A percentile compares a stretch with the other conserved stretches of the same genome.
Conservation (phyloP, 2,329 filamentous ascomycete species). For the Plenodomus lindquistii region DNA sequence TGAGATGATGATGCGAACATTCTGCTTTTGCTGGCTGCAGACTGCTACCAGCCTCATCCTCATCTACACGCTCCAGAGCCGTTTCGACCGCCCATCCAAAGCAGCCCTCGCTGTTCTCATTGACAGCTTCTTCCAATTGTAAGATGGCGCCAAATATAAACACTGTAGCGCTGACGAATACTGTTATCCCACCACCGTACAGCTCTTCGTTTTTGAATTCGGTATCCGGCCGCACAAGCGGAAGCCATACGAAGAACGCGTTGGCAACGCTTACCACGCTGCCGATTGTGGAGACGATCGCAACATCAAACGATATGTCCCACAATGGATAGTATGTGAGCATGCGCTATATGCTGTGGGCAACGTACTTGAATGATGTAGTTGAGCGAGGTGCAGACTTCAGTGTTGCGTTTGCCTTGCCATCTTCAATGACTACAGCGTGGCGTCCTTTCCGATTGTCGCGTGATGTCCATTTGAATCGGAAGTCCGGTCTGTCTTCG, state of each 20-base stretch:
- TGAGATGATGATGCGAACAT: slow-evolving; percentile 45
- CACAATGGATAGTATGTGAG: slow-evolving; percentile 56
- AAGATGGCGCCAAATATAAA: slow-evolving; percentile 68
- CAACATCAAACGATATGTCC: slow-evolving; percentile 62
- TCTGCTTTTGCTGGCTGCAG: slow-evolving; percentile 17
- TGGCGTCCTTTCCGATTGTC: slow-evolving; percentile 52
- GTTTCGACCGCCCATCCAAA: slow-evolving; percentile 70
- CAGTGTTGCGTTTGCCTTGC: slow-evolving; percentile 13
- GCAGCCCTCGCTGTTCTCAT: slow-evolving; percentile 66
- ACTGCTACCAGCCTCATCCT: slow-evolving; percentile 11
- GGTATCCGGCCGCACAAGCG: slow-evolving; percentile 56
- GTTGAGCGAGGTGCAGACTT: slow-evolving; percentile 40
- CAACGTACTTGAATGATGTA: slow-evolving; percentile 33
- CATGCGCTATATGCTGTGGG: slow-evolving; percentile 52
- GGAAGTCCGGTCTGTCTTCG: slow-evolving; percentile 38
- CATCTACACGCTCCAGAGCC: slow-evolving; percentile 42
- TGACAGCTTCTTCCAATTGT: slow-evolving; percentile 69
- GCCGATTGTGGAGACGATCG: slow-evolving; percentile 58
- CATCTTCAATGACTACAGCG: slow-evolving; percentile 36
- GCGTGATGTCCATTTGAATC: slow-evolving; percentile 47
- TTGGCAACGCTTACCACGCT: slow-evolving; percentile 55
- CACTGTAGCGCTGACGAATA: slow-evolving; percentile 68
- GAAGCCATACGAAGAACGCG: slow-evolving; percentile 67
- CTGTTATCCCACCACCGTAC: slow-evolving; percentile 63
- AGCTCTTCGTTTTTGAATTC: slow-evolving; percentile 59